These are phyloP conservation scores for Pythium sp. DNA, from an alignment of 352 stramenopile genomes.

Conservation along the genomic window DNA sequence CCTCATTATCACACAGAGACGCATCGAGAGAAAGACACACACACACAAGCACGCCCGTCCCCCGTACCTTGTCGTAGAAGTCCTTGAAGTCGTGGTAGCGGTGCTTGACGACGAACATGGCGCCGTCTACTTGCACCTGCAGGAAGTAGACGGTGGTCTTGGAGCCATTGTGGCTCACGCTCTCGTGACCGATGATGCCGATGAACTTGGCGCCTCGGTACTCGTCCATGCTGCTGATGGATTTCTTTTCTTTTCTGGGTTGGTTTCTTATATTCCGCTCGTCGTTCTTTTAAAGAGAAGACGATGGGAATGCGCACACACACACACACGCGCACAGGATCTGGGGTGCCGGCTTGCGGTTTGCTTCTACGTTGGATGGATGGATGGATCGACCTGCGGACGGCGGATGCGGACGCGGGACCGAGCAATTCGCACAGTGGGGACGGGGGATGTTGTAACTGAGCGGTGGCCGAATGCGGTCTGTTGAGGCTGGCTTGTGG, in stretches of 20 bases:
- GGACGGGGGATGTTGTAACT: neutral
- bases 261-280: slow-evolving; percentile 8
- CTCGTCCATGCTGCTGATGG: slow-evolving; percentile 33
- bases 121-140: slow-evolving; percentile 71
- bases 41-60: neutral
- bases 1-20: neutral
- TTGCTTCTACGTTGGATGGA: neutral
- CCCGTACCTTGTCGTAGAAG: slow-evolving; percentile 73
- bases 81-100: slow-evolving; percentile 89
- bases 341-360: neutral
- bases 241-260: neutral
- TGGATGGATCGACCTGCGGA: neutral
- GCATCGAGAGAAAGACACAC: neutral
- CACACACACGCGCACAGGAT: neutral
- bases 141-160: slow-evolving; percentile 88
- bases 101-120: slow-evolving; percentile 80
- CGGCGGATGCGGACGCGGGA: neutral
- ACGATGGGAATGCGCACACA: neutral
- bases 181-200: slow-evolving; percentile 85
- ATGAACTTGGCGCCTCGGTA: slow-evolving; percentile 75
- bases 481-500: neutral
- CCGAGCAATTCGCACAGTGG: neutral
- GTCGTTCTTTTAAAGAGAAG: neutral
- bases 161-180: slow-evolving; percentile 82
- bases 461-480: neutral